These are phyloP conservation scores for Alternaria burnsii DNA, from an alignment of 2,329 filamentous ascomycete species.

Conservation along the genomic window DNA sequence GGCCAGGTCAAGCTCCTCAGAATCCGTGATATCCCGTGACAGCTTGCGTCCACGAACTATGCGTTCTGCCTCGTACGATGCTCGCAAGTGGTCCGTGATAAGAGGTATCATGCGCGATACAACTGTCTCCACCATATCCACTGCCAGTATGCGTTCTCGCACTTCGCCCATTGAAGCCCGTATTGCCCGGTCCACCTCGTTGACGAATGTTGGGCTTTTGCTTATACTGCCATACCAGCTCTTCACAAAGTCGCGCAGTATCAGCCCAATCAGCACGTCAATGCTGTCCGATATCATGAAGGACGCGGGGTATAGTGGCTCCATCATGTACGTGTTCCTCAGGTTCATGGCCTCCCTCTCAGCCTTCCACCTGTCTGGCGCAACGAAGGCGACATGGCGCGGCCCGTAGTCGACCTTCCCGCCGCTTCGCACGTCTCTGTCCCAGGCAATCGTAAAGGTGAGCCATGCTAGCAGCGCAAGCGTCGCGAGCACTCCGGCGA, in stretches of 20 bases:
- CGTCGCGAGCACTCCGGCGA: slow-evolving; percentile 69
- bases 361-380: slow-evolving; percentile 70
- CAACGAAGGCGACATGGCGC: slow-evolving; percentile 65
- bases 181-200: slow-evolving; percentile 85
- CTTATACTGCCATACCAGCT: slow-evolving; percentile 92
- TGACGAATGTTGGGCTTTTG: slow-evolving; percentile 77
- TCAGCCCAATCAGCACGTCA: slow-evolving; percentile 78
- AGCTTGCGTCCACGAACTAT: slow-evolving; percentile 86
- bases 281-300: slow-evolving; percentile 80
- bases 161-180: slow-evolving; percentile 76
- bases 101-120: slow-evolving; percentile 87
- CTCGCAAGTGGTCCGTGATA: slow-evolving; percentile 84
- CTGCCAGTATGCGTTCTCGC: slow-evolving; percentile 73
- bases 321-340: slow-evolving; percentile 70
- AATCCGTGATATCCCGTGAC: slow-evolving; percentile 90
- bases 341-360: slow-evolving; percentile 73
- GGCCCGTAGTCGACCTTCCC: slow-evolving; percentile 52
- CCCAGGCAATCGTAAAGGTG: slow-evolving; percentile 66
- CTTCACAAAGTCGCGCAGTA: slow-evolving; percentile 83
- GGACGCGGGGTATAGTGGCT: slow-evolving; percentile 77
- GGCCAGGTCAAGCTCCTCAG: slow-evolving; percentile 92
- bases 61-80: slow-evolving; percentile 90
- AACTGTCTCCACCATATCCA: slow-evolving; percentile 84
- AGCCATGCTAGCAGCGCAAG: slow-evolving; percentile 65
- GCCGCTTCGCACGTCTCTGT: slow-evolving; percentile 53